Percentiles rank a stretch among this genome's conserved stretches.
phyloP scores from a whole-genome alignment of 257 asterid species.

The Nicotiana otophora region DNA sequence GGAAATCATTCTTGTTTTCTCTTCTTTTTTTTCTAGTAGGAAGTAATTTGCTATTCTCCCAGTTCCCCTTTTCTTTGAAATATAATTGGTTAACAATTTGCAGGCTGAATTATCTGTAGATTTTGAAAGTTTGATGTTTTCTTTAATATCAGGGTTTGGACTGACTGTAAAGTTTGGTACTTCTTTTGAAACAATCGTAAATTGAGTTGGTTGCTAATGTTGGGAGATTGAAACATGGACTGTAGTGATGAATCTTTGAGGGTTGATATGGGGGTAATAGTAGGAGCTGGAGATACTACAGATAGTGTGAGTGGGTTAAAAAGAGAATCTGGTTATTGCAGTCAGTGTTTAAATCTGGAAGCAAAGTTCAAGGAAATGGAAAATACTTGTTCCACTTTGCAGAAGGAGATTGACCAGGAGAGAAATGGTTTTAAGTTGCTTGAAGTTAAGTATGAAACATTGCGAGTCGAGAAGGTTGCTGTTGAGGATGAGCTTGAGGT shows the following conservation, averaged over 20 bases:
- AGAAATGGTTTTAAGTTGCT: constrained; percentile 16
- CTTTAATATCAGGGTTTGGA: neutral
- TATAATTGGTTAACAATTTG: neutral
- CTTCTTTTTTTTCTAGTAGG: neutral
- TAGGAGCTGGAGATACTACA: neutral
- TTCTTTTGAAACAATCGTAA: neutral
- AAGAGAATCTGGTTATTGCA: constrained; percentile 16
- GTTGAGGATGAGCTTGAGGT: constrained; percentile 21
- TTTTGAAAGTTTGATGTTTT: neutral
- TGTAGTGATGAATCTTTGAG: neutral
- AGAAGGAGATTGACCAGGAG: constrained; percentile 24
- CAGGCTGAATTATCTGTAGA: neutral
- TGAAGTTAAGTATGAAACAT: constrained; percentile 14
- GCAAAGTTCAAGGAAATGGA: constrained; percentile 19
- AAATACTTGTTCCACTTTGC: constrained; percentile 17
- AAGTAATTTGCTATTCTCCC: too few relatives aligned
- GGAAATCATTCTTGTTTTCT: neutral
- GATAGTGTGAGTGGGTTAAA: neutral
- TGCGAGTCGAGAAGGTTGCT: constrained; percentile 14
- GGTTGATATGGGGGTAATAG: neutral
- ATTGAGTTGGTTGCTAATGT: neutral
- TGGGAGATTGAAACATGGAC: neutral
- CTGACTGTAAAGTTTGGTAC: neutral
- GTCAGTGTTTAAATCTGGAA: constrained; percentile 30
- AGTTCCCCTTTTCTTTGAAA: neutral